Evolutionary conservation across 805 yeast species (phyloP).

Genomic region (Pichia phayaonensis): DNA sequence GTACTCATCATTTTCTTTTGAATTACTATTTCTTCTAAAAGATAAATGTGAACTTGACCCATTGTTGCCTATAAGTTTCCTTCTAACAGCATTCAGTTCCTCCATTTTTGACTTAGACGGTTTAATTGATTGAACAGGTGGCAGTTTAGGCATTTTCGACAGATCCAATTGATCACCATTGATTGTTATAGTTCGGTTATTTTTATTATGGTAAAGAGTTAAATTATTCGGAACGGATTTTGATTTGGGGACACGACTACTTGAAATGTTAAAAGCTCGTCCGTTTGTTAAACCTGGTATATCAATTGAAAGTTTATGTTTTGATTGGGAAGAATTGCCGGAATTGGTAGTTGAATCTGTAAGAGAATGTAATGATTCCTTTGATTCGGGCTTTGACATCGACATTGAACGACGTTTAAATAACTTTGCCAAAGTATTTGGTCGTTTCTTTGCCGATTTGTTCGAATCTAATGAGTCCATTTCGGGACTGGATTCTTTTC

Average conservation of each 20-base stretch:
- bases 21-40: not conserved
- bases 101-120: not conserved
- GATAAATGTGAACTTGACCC: not conserved
- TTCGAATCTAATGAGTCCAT: not conserved
- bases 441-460: not conserved
- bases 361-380: not conserved
- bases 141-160: conserved; percentile 4
- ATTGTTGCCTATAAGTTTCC: conserved; percentile 6
- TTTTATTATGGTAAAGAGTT: not conserved
- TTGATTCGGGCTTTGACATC: not conserved
- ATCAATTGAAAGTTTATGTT: not conserved
- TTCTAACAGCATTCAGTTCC: conserved; percentile 7
- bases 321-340: not conserved
- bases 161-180: conserved; percentile 3
- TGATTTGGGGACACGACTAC: conserved; percentile 6
- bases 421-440: conserved; percentile 1
- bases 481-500: not conserved
- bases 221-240: conserved; percentile 7
- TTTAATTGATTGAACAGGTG: conserved; percentile 1
- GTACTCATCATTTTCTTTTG: not conserved
- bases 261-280: too few relatives aligned
- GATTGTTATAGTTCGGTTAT: not conserved
- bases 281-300: not conserved
- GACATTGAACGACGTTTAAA: conserved; percentile 6
- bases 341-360: not conserved